Evolutionary conservation across 2,329 filamentous ascomycete genomes (phyloP).

Genomic region (Aspergillus flavus): DNA sequence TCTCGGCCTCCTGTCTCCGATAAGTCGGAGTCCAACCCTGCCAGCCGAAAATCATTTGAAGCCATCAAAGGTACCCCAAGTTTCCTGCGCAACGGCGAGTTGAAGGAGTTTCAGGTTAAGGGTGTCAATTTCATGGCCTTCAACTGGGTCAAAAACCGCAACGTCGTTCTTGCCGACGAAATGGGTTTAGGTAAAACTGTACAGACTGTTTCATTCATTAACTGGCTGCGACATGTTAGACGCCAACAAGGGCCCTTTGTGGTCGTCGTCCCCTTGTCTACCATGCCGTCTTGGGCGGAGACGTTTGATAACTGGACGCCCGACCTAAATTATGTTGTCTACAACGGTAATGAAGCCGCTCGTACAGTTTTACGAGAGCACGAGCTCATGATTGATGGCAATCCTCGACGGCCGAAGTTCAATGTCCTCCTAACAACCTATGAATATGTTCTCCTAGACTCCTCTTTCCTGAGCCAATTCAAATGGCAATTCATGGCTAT

Average conservation of each 20-base stretch:
- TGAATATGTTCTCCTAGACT: conserved; percentile 89
- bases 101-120: conserved; percentile 90
- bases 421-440: conserved; percentile 98
- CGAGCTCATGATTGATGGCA: conserved; percentile 83
- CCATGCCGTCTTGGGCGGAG: conserved; percentile 97
- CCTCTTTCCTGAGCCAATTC: conserved; percentile 80
- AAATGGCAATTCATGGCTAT: conserved; percentile 98
- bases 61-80: conserved; percentile 77
- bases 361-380: conserved; percentile 87
- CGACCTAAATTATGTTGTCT: conserved; percentile 95
- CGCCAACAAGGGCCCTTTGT: conserved; percentile 92
- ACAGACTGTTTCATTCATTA: conserved; percentile 94
- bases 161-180: conserved; percentile 96
- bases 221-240: conserved; percentile 90
- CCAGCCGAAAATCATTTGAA: conserved; percentile 72
- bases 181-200: conserved; percentile 99
- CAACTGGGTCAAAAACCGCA: conserved; percentile 92
- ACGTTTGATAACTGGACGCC: conserved; percentile 97
- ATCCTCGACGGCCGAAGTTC: conserved; percentile 88
- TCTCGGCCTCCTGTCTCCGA: conserved; percentile 81
- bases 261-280: conserved; percentile 94
- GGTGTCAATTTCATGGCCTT: conserved; percentile 94
- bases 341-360: conserved; percentile 85
- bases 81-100: conserved; percentile 81
- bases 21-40: conserved; percentile 71